Evolutionary conservation across 2,329 filamentous ascomycete genomes (phyloP), one percentile per base, ranked within the genome.

Genomic region (Ascochyta rabiei): DNA sequence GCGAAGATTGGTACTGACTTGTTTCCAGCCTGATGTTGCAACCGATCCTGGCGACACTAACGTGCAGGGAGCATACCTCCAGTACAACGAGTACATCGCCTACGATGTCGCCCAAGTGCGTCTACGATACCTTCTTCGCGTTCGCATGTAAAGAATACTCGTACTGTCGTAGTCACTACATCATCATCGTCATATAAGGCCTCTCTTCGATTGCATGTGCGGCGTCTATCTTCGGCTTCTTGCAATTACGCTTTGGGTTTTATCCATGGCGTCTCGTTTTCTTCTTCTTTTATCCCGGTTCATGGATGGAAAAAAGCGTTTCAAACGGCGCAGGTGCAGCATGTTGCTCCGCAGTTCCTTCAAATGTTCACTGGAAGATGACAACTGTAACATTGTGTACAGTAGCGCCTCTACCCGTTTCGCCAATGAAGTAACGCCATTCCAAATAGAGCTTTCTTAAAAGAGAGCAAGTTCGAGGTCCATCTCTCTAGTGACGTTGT

Each of bases 21-120:
- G 28, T 40, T 6, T 33, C 7, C 35, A 71, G 68, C 69, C 69
- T 12, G 68, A 72, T 43, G 62, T 69, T 8, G 55, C 57, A 2
- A 69, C 76, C 2, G 68, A 60, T 7, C 83, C 84, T 0, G 81
- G 80, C 0, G 48, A 72, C 1, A 88, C 84, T 0, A 74, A 79
- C 0, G 70, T 84, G 0, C 28, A 59, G 0, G 66, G 73, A 10
- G 80, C 84, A 0, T 75, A 70, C 24, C 77, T 91, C 19, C 71
- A 76, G 44, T 91, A 91, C 76, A 91, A 91, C 68, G 89, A 91
- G 76, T 91, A 86, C 71, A 90, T 91, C 57, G 81, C 81, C 46
- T 91, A 91, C 65, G 82, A 91, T 60, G 77, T 89, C 3, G 79
- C 86, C 0, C 89, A 91, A 70, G 82, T 91, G 30, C 85, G 86